Base-by-base conservation (phyloP, 2,329 filamentous ascomycete genomes). In the Sarocladiaceae sp. region DNA sequence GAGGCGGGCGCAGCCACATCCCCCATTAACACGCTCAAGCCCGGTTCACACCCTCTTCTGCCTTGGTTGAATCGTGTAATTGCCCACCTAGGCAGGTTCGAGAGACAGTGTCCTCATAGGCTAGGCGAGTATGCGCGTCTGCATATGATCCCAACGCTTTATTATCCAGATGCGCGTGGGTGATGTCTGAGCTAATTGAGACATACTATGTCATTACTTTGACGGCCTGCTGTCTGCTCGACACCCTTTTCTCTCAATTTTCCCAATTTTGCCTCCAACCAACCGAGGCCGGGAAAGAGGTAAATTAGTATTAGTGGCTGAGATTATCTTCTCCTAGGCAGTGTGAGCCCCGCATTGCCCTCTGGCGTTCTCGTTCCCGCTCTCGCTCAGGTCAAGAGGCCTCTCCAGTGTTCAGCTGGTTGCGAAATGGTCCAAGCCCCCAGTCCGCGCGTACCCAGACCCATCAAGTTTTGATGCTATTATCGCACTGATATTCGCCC, bases 381-480 rank as follows among this genome's bases (percentile, higher is more conserved):
- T 44, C 7, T 12, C 4, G 3, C 40, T 44, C 25, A 44, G 40
- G 40, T 44, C 33, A 10, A 12, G 33, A 36, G 7, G 7, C 33
- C 33, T 36, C 37, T 8, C 15, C 17, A 40, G 17, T 40, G 17
- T 40, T n/a, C n/a, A n/a, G n/a, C n/a, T n/a, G n/a, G 37, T 17
- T 20, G 13, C 8, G 18, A 23, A 20, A 40, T 40, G 10, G 7
- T 10, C 40, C 22, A 44, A 44, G 40, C 40, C 40, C 37, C 44
- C 44, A 29, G 44, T 48, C 28, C 28, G 44, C 44, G 44, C 33
- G 44, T 48, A n/a, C 40, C 40, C 40, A 26, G 40, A 44, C 40
- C 40, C 40, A 44, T 48, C 25, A 11, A 10, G 13, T 46, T 29
- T 46, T 25, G 40, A 46, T 29, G 29, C 37, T 33, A 10, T 8